These are phyloP conservation scores for Arthrobotrys entomopaga DNA, from an alignment of 2,329 filamentous ascomycete genomes.

Conservation along the genomic window DNA sequence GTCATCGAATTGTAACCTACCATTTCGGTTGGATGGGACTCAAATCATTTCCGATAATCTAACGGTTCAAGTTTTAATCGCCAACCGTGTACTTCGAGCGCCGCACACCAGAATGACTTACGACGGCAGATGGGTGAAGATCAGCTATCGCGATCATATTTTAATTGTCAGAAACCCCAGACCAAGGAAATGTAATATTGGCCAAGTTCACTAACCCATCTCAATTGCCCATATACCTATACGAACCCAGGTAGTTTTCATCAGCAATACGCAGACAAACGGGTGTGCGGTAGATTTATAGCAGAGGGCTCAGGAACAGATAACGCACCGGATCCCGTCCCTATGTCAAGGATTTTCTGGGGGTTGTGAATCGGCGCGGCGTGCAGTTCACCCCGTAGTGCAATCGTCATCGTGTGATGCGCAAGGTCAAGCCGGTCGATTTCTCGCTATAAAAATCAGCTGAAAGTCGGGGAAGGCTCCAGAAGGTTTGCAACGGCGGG, in stretches of 20 bases:
- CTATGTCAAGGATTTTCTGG: slow-evolving; percentile 67
- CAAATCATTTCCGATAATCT: slow-evolving; percentile 59
- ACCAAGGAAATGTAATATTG: neutral
- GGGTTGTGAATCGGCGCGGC: slow-evolving; percentile 64
- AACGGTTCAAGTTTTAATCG: neutral
- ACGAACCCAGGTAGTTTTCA: too few relatives aligned
- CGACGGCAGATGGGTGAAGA: slow-evolving; percentile 57
- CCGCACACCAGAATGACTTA: slow-evolving; percentile 23
- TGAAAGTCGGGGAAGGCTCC: too few relatives aligned
- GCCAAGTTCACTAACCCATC: slow-evolving; percentile 49
- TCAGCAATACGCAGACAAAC: too few relatives aligned
- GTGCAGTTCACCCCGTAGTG: slow-evolving; percentile 63
- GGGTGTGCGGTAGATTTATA: too few relatives aligned
- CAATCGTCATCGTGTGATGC: slow-evolving; percentile 62
- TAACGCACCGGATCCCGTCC: slow-evolving; percentile 67
- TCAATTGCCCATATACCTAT: slow-evolving; percentile 60
- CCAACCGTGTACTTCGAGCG: neutral
- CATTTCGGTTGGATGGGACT: slow-evolving; percentile 59
- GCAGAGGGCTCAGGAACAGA: too few relatives aligned
- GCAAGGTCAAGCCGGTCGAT: slow-evolving; percentile 48
- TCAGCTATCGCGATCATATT: slow-evolving; percentile 59
- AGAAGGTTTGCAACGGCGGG: slow-evolving; percentile 7
- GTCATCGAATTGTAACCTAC: slow-evolving; percentile 13
- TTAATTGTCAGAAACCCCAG: neutral
- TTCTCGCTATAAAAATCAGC: too few relatives aligned